phyloP scores from a whole-genome alignment of 202 grass and related monocot genomes.

The Hordeum pubiflorum region DNA sequence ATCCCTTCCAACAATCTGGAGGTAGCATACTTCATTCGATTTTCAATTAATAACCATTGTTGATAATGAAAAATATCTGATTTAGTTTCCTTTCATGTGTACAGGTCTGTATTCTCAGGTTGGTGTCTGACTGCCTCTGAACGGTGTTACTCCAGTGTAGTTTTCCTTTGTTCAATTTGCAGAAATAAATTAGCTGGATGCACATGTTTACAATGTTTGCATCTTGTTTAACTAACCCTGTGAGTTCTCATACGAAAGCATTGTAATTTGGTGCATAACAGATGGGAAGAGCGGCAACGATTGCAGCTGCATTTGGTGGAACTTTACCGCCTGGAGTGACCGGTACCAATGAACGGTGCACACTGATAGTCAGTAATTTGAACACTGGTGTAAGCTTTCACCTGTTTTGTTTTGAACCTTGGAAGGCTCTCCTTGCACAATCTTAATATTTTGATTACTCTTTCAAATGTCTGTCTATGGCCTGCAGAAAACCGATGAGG shows the following conservation, averaged over 20 bases:
- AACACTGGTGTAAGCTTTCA: constrained; percentile 58
- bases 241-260: constrained; percentile 3
- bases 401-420: constrained; percentile 7
- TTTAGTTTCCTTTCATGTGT: constrained; percentile 25
- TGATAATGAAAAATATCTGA: constrained; percentile 1
- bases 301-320: constrained; percentile 71
- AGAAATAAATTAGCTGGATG: constrained; percentile 4
- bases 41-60: constrained; percentile 3
- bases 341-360: constrained; percentile 75
- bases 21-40: constrained; percentile 34
- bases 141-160: background rate
- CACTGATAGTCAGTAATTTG: constrained; percentile 75
- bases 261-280: constrained; percentile 39
- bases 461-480: background rate
- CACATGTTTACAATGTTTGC: background rate
- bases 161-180: background rate
- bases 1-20: constrained; percentile 70
- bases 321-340: constrained; percentile 37
- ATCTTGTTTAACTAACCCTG: background rate
- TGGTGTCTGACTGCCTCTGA: constrained; percentile 23
- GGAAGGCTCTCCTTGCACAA: background rate
- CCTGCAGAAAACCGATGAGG: constrained; percentile 89
- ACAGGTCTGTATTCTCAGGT: constrained; percentile 76
- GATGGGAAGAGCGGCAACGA: constrained; percentile 64
- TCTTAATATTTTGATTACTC: background rate